Conservation (phyloP, 2,329 filamentous ascomycete genomes). For the Cadophora gregata region DNA sequence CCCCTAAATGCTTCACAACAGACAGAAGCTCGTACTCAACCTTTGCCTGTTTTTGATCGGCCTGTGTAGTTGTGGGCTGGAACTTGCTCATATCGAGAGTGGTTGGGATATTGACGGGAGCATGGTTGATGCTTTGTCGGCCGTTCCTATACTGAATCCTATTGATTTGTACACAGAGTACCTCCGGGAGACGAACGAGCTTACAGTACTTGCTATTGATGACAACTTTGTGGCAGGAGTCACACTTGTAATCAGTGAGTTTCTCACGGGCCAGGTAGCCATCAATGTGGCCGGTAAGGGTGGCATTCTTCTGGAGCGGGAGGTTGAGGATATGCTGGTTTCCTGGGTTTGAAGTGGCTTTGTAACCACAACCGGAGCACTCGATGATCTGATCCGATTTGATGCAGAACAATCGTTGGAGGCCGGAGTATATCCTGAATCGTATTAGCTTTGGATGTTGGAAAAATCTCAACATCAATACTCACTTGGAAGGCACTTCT, state of each 20-base stretch:
- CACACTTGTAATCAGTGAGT: conserved; percentile 40
- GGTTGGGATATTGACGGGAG: conserved; percentile 28
- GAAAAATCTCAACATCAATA: not conserved
- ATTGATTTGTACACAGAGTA: conserved; percentile 41
- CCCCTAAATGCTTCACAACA: conserved; percentile 41
- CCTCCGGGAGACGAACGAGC: conserved; percentile 38
- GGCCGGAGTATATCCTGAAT: conserved; percentile 26
- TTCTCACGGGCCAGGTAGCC: conserved; percentile 33
- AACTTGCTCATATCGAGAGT: conserved; percentile 38
- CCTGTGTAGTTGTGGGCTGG: conserved; percentile 20
- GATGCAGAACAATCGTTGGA: conserved; percentile 36
- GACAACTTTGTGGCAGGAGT: conserved; percentile 32
- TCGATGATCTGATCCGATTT: conserved; percentile 30
- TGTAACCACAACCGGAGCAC: conserved; percentile 39
- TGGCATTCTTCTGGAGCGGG: conserved; percentile 35
- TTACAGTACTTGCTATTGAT: conserved; percentile 27
- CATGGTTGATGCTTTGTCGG: not conserved
- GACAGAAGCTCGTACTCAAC: conserved; percentile 42
- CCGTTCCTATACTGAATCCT: conserved; percentile 34
- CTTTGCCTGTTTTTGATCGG: conserved; percentile 17
- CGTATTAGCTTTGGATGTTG: conserved; percentile 14
- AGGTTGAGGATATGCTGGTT: conserved; percentile 40
- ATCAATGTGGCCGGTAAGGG: conserved; percentile 35
- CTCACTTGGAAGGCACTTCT: conserved; percentile 41
- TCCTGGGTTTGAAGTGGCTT: conserved; percentile 25